Percentiles rank a stretch among this genome's conserved stretches.
These are phyloP conservation scores for Curvularia lunata DNA, from an alignment of 2,329 filamentous ascomycete genomes.

Conservation along the genomic window DNA sequence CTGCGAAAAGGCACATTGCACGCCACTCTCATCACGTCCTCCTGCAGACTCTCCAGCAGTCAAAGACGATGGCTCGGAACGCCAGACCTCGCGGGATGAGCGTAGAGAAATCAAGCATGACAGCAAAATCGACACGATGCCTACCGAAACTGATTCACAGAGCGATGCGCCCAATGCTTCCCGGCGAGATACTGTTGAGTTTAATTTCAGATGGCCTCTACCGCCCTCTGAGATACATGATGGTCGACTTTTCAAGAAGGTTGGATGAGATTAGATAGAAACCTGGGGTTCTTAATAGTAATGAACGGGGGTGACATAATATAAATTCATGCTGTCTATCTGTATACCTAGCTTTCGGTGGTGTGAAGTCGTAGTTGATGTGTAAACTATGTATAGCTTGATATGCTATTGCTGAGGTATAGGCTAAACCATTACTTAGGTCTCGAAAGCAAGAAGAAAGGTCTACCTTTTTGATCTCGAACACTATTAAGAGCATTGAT, in stretches of 20 bases:
- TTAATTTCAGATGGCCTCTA: not conserved
- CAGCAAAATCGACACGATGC: not conserved
- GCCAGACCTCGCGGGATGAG: not conserved
- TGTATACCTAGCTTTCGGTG: not conserved
- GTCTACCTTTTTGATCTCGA: not conserved
- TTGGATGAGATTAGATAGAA: not conserved
- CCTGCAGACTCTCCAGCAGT: not conserved
- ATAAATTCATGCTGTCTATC: not conserved
- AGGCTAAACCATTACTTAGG: too few relatives aligned
- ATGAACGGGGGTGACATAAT: not conserved
- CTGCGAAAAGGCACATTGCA: not conserved
- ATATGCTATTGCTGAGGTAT: too few relatives aligned
- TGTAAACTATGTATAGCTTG: too few relatives aligned
- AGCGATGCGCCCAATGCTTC: not conserved
- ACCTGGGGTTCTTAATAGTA: not conserved
- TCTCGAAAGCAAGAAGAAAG: too few relatives aligned
- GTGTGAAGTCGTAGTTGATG: too few relatives aligned
- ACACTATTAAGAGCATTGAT: not conserved
- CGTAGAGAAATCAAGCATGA: not conserved
- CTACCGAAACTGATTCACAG: not conserved
- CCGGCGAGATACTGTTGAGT: not conserved
- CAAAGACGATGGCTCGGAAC: not conserved
- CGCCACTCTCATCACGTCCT: too few relatives aligned
- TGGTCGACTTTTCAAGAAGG: conserved; percentile 5
- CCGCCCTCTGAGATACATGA: conserved; percentile 7